phyloP scores from a whole-genome alignment of 108 stramenopile genomes.

The Skeletonema potamos region DNA sequence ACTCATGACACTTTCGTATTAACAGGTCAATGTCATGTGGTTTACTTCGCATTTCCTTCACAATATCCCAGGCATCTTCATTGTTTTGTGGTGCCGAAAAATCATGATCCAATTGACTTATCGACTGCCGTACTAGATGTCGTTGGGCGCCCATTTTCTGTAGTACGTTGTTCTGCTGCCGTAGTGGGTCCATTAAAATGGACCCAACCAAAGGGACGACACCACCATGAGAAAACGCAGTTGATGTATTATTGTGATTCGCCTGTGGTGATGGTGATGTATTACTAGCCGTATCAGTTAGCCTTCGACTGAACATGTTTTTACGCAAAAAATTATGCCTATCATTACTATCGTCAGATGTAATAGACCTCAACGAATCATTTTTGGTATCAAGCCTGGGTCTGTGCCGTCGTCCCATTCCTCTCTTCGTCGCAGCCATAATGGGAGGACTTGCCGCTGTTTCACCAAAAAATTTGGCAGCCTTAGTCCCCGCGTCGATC shows the following conservation, averaged over 20 bases:
- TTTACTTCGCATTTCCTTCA: slow-evolving; percentile 4
- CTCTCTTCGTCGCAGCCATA: neutral
- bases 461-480: neutral
- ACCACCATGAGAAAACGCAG: neutral
- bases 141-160: neutral
- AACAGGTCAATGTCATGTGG: slow-evolving; percentile 2
- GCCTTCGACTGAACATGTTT: too few species aligned
- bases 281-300: neutral
- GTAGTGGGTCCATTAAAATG: neutral
- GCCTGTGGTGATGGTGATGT: neutral
- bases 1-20: slow-evolving; percentile 12
- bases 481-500: neutral
- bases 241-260: too few species aligned
- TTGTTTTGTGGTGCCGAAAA: neutral
- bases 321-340: too few species aligned
- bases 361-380: too few species aligned
- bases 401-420: neutral
- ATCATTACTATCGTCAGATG: too few species aligned
- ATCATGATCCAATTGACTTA: neutral
- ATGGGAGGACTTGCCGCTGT: neutral
- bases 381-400: too few species aligned
- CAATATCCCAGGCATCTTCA: slow-evolving; percentile 23
- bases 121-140: too few species aligned
- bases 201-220: neutral
- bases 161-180: neutral